Evolutionary conservation across 2,329 filamentous ascomycete species (phyloP).

Genomic region (Penicillium nordicum): DNA sequence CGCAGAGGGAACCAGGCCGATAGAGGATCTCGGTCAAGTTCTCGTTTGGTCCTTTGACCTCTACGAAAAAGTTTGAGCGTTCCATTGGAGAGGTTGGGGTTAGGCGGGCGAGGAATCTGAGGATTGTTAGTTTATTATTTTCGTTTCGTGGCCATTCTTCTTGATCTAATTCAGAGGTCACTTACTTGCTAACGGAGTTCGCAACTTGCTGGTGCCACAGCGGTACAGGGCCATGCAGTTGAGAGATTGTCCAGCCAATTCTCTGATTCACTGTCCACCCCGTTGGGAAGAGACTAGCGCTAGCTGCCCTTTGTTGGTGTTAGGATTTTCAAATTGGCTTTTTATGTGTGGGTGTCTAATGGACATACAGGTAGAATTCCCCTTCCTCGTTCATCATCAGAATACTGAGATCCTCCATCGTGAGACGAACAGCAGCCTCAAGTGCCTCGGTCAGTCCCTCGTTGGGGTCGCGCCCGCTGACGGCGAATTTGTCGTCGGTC

Average conservation of each 20-base stretch:
- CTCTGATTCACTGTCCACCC: constrained; percentile 51
- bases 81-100: constrained; percentile 47
- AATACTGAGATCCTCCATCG: constrained; percentile 53
- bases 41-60: constrained; percentile 41
- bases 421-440: constrained; percentile 50
- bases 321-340: background rate
- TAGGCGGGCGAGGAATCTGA: constrained; percentile 48
- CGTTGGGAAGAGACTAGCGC: constrained; percentile 53
- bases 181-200: constrained; percentile 44
- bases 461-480: constrained; percentile 27
- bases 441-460: constrained; percentile 42
- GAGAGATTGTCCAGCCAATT: constrained; percentile 49
- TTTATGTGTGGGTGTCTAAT: background rate
- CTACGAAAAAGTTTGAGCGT: constrained; percentile 50
- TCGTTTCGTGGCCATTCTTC: background rate
- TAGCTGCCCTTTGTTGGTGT: constrained; percentile 42
- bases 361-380: constrained; percentile 48
- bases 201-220: constrained; percentile 50
- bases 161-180: background rate
- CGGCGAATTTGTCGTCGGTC: constrained; percentile 43
- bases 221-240: constrained; percentile 48
- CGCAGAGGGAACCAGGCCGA: constrained; percentile 41
- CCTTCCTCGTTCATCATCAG: constrained; percentile 46
- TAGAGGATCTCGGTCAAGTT: constrained; percentile 45
- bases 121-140: background rate